Conservation (phyloP, 2,329 filamentous ascomycete genomes). For the Clarireedia monteithiana region DNA sequence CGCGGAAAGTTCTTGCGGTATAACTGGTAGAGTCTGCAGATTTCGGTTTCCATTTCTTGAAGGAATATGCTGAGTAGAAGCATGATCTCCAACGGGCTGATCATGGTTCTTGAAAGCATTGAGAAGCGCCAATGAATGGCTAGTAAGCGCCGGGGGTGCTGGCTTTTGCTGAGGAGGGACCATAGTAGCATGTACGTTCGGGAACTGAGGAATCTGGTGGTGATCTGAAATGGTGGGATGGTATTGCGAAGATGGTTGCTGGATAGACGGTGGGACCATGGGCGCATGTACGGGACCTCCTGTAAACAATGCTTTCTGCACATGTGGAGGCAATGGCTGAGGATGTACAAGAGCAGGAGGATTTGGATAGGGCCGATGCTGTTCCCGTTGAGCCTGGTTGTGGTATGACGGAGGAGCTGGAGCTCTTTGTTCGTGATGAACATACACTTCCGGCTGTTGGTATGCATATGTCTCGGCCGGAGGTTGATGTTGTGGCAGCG, state of each 20-base stretch:
- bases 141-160: slow-evolving; percentile 30
- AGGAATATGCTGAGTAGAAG: slow-evolving; percentile 13
- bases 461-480: slow-evolving; percentile 17
- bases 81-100: slow-evolving; percentile 9
- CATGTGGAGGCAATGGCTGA: slow-evolving; percentile 41
- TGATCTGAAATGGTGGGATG: slow-evolving; percentile 10
- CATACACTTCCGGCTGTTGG: slow-evolving; percentile 17
- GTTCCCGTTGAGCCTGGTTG: slow-evolving; percentile 10
- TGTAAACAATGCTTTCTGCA: slow-evolving; percentile 45
- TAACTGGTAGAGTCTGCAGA: slow-evolving; percentile 1
- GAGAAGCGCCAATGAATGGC: slow-evolving; percentile 37
- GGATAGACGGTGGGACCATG: slow-evolving; percentile 27
- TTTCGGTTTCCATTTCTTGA: slow-evolving; percentile 13
- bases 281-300: slow-evolving; percentile 27
- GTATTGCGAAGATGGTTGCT: slow-evolving; percentile 12
- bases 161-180: slow-evolving; percentile 19
- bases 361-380: slow-evolving; percentile 22
- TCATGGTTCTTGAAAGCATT: slow-evolving; percentile 36
- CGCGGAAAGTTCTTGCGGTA: slow-evolving; percentile 25
- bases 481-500: slow-evolving; percentile 25
- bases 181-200: slow-evolving; percentile 23
- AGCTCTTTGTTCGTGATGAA: slow-evolving; percentile 6
- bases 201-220: slow-evolving; percentile 21
- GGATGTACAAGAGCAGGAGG: slow-evolving; percentile 29
- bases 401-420: not conserved